These are phyloP conservation scores for Solanum pimpinellifolium DNA, from an alignment of 257 asterid genomes.

Conservation along the genomic window DNA sequence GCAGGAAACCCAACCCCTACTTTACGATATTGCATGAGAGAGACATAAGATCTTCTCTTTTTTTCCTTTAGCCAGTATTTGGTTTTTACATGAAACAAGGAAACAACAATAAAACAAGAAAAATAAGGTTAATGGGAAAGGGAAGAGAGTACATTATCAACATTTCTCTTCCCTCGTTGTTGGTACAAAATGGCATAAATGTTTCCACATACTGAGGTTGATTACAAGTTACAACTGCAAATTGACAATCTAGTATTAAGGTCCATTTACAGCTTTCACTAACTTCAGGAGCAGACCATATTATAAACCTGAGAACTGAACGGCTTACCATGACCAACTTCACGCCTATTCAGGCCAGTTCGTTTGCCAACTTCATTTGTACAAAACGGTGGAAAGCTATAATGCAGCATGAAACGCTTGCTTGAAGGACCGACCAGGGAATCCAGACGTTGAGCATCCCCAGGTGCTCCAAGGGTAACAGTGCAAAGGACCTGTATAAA, in stretches of 20 bases:
- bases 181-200: not conserved
- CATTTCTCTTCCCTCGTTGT: not conserved
- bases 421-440: slow-evolving; percentile 90
- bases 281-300: not conserved
- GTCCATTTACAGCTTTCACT: not conserved
- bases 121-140: not conserved
- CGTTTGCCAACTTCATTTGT: slow-evolving; percentile 94
- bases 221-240: not conserved
- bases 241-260: not conserved
- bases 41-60: not conserved
- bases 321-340: slow-evolving; percentile 95
- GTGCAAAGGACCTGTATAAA: slow-evolving; percentile 81
- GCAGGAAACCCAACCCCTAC: not conserved
- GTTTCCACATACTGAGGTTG: not conserved
- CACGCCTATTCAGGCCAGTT: slow-evolving; percentile 84
- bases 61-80: not conserved
- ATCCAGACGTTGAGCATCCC: slow-evolving; percentile 79
- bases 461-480: slow-evolving; percentile 97
- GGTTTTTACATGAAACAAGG: not conserved
- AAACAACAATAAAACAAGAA: not conserved
- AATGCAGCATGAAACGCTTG: slow-evolving; percentile 96
- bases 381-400: slow-evolving; percentile 91
- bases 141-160: not conserved
- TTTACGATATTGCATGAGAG: not conserved
- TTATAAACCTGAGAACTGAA: not conserved